phyloP scores from a whole-genome alignment of 2,329 filamentous ascomycete species.

The Fonsecaea nubica region DNA sequence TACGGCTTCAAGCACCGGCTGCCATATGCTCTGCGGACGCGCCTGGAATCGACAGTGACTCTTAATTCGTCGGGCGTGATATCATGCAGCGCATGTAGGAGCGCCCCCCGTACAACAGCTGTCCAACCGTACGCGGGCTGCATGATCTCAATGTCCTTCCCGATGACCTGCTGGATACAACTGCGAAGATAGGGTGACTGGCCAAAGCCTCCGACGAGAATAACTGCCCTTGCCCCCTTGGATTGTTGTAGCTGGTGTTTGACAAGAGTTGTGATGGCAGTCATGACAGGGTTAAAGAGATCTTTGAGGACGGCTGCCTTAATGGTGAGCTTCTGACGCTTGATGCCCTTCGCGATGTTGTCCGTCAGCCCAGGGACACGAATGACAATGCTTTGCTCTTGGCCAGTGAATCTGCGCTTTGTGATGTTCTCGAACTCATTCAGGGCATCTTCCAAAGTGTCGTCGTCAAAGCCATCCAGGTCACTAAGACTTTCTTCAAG shows the following conservation, averaged over 20 bases:
- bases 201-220: slow-evolving; percentile 44
- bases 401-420: slow-evolving; percentile 41
- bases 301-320: slow-evolving; percentile 33
- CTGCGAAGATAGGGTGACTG: slow-evolving; percentile 41
- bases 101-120: slow-evolving; percentile 41
- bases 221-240: slow-evolving; percentile 60
- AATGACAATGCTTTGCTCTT: slow-evolving; percentile 37
- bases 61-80: slow-evolving; percentile 13
- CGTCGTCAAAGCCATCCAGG: slow-evolving; percentile 38
- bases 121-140: slow-evolving; percentile 42
- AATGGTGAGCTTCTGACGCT: slow-evolving; percentile 38
- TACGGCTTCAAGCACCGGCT: slow-evolving; percentile 15
- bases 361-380: slow-evolving; percentile 41
- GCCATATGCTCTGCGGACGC: slow-evolving; percentile 41
- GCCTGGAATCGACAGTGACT: slow-evolving; percentile 36
- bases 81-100: slow-evolving; percentile 35
- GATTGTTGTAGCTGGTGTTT: slow-evolving; percentile 57
- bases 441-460: slow-evolving; percentile 42
- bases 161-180: slow-evolving; percentile 31
- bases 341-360: slow-evolving; percentile 33
- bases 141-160: slow-evolving; percentile 35
- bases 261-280: slow-evolving; percentile 38
- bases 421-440: slow-evolving; percentile 40
- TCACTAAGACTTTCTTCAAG: slow-evolving; percentile 34
- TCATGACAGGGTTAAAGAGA: slow-evolving; percentile 40